Evolutionary conservation across 371 early-diverging fungal genomes (phyloP), one percentile per base, ranked within the genome.

Genomic region (Sporodiniella umbellata): DNA sequence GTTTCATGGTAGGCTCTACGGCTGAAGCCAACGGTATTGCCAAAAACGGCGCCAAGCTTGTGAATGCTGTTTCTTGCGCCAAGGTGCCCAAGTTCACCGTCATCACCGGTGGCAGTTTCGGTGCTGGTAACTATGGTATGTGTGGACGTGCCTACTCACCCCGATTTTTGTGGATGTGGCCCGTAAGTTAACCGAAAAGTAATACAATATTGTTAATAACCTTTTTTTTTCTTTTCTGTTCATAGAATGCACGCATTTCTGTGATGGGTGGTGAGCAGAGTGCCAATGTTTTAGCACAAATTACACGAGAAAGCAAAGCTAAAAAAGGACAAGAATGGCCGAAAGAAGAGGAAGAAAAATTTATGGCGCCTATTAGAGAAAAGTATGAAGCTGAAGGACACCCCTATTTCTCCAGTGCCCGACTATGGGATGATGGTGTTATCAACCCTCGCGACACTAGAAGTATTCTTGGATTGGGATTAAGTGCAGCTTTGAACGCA

Each of bases 191-290:
- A 10, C 4, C 4, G 10, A 10, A 28, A 28, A 10, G 30, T 4
- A 28, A 28, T 4, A 7, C 10, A 28, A n/a, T n/a, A n/a, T n/a
- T n/a, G n/a, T n/a, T n/a, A n/a, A n/a, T n/a, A n/a, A n/a, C n/a
- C n/a, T n/a, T n/a, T 80, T 22, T 24, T 22, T 45, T 26, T 39
- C 30, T 40, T 17, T 33, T 33, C 33, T 2, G 21, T 15, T 1
- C 33, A 15, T 62, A 81, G 81, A 88, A 90, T 60, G 86, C 94
- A 23, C 83, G 98, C 37, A 95, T 98, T 58, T 90, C 92, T 22
- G 98, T 98, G 19, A 98, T 98, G 98, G 98, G 98, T 51, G 98
- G 98, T 48, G 98, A 96, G 66, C 96, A 98, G 72, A 95, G 97
- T 28, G 95, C 98, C 8, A 88, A 87, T 42, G 98, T 98, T 19